Conservation (phyloP, 2,329 filamentous ascomycete genomes). For the Aspergillus intermedius region DNA sequence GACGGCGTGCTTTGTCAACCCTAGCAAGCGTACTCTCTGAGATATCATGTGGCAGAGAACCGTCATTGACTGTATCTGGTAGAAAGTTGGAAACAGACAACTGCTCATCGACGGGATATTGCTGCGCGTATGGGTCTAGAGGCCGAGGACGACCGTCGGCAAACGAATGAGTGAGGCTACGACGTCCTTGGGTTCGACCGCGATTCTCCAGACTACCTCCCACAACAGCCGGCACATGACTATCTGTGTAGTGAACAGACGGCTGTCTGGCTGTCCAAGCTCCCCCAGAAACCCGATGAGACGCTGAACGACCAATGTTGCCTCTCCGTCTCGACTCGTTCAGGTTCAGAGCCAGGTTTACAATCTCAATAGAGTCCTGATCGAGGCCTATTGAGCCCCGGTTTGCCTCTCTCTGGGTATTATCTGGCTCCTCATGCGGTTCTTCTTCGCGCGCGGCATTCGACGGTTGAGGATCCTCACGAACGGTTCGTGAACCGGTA, state of each 20-base stretch:
- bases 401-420: conserved; percentile 2
- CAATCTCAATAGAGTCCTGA: conserved; percentile 79
- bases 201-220: conserved; percentile 2
- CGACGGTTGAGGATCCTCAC: conserved; percentile 6
- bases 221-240: conserved; percentile 10
- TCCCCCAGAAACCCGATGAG: conserved; percentile 41
- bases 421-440: conserved; percentile 9
- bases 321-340: conserved; percentile 67
- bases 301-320: conserved; percentile 50
- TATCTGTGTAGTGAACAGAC: conserved; percentile 15
- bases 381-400: conserved; percentile 44
- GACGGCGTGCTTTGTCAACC: conserved; percentile 74
- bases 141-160: conserved; percentile 18
- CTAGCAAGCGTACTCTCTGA: conserved; percentile 74
- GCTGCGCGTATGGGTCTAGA: conserved; percentile 5
- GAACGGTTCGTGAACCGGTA: background rate
- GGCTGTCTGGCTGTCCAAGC: conserved; percentile 26
- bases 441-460: conserved; percentile 9
- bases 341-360: conserved; percentile 82
- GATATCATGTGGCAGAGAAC: conserved; percentile 46
- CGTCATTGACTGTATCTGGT: conserved; percentile 22
- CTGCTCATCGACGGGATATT: conserved; percentile 8
- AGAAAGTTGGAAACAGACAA: conserved; percentile 22
- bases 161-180: conserved; percentile 18
- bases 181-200: conserved; percentile 11